These are phyloP conservation scores for Calocybe cyanea DNA, from an alignment of 768 basidiomycete genomes.

Conservation along the genomic window DNA sequence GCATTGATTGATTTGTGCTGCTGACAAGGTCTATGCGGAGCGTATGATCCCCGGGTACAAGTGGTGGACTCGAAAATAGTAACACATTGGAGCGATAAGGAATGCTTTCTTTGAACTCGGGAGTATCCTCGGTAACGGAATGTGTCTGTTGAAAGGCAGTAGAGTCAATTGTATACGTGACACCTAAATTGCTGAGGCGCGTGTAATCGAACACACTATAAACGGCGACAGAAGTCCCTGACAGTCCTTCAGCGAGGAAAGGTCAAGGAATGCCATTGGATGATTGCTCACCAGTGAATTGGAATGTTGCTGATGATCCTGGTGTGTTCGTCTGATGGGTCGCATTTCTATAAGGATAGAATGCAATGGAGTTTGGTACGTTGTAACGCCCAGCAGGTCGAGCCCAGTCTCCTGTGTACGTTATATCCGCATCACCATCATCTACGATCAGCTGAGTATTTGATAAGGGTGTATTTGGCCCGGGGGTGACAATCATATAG, in stretches of 20 bases:
- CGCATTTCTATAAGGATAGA: slow-evolving; percentile 22
- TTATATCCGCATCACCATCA: slow-evolving; percentile 17
- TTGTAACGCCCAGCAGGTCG: slow-evolving; percentile 11
- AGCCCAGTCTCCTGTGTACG: slow-evolving; percentile 18
- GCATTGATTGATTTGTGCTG: slow-evolving; percentile 18
- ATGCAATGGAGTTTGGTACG: slow-evolving; percentile 7
- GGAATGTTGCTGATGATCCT: slow-evolving; percentile 22
- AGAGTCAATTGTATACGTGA: slow-evolving; percentile 23
- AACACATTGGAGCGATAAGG: slow-evolving; percentile 22
- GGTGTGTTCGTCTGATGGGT: slow-evolving; percentile 19
- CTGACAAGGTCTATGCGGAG: slow-evolving; percentile 19
- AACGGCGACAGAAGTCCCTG: slow-evolving; percentile 20
- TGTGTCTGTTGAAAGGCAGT: slow-evolving; percentile 14
- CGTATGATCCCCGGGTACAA: slow-evolving; percentile 22
- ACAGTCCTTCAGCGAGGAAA: too few relatives aligned
- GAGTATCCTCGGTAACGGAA: slow-evolving; percentile 16
- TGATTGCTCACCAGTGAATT: slow-evolving; percentile 23
- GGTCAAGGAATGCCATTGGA: not conserved
- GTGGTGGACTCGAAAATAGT: slow-evolving; percentile 17
- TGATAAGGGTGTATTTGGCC: slow-evolving; percentile 17
- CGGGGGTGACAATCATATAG: slow-evolving; percentile 18
- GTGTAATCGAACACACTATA: slow-evolving; percentile 24
- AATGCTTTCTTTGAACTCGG: slow-evolving; percentile 15
- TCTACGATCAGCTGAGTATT: slow-evolving; percentile 20
- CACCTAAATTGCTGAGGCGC: slow-evolving; percentile 17